A percentile compares a stretch with the other conserved stretches of the same genome.
Conservation (phyloP, 306 rosid species). For the Quercus rubra region DNA sequence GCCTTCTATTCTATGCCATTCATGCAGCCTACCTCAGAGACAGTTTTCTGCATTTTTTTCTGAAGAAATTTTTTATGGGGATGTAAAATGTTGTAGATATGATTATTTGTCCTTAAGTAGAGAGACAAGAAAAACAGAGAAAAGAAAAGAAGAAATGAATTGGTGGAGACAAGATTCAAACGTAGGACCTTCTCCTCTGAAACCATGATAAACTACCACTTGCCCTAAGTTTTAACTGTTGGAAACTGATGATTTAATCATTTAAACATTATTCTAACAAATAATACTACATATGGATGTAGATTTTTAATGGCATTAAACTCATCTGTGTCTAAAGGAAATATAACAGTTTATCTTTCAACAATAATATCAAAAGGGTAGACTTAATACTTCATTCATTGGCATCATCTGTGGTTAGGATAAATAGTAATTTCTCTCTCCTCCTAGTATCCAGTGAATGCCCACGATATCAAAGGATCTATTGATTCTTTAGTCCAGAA, state of each 20-base stretch:
- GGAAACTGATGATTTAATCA: no score
- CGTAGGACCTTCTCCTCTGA: no score
- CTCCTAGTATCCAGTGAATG: neutral
- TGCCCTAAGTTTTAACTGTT: no score
- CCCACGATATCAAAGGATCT: neutral
- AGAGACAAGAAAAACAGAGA: neutral
- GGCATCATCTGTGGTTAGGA: neutral
- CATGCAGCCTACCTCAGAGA: no score
- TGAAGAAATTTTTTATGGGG: neutral
- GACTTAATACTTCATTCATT: neutral
- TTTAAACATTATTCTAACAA: no score
- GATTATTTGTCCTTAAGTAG: neutral
- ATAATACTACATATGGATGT: neutral
- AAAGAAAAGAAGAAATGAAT: neutral
- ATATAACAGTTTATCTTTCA: no score
- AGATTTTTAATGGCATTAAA: neutral
- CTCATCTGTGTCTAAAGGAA: no score
- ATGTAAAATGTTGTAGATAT: neutral
- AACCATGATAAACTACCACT: neutral
- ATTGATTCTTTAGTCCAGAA: neutral
- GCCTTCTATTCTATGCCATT: neutral
- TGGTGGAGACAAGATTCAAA: no score
- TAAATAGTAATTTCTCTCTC: neutral
- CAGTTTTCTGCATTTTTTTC: neutral
- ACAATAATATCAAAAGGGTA: neutral